Evolutionary conservation across 1,284 basidiomycete genomes (phyloP), one percentile per base, ranked within the genome.

Genomic region (Ceraceosorus guamensis): DNA sequence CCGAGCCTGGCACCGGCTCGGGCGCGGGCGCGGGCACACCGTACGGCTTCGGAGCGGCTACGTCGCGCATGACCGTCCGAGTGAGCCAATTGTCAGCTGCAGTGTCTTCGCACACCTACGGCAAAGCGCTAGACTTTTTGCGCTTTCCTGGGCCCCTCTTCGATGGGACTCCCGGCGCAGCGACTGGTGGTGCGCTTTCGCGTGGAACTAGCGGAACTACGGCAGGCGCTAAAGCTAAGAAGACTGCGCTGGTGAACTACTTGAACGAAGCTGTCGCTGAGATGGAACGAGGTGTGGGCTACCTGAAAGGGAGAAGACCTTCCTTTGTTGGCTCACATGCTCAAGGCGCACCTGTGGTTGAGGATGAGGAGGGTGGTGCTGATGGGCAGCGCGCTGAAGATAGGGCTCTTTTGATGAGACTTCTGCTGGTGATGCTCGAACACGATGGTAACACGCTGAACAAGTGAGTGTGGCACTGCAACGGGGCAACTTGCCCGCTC

Each of bases 141-240:
- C 60, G 55, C 32, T 74, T 71, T 62, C 70, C 70, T 24, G 72
- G 72, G 7, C 73, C 73, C 3, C 57, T 63, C 32, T 62, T 74
- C 18, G 73, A 75, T 18, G 39, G 39, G 10, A 11, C 39, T 11
- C 11, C 11, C 16, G 39, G 39, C 39, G 39, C 39, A 41, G 39
- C 11, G 11, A 16, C 39, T 11, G 63, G 61, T n/a, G 57, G 50
- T 11, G 66, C 68, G 11, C 64, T 69, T 11, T 63, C 66, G 31
- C 49, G 69, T 33, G 68, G 64, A 6, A 68, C 64, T 0, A 67
- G 65, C 31, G 61, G 52, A 14, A 53, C 51, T 2, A 51, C 60
- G 8, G 52, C 62, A 1, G 31, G 16, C 37, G 49, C 32, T 49
- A 70, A 70, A 59, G 53, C 51, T 48, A 76, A 76, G 56, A 74